Base-by-base conservation (phyloP, 306 rosid genomes). In the Corylus avellana region DNA sequence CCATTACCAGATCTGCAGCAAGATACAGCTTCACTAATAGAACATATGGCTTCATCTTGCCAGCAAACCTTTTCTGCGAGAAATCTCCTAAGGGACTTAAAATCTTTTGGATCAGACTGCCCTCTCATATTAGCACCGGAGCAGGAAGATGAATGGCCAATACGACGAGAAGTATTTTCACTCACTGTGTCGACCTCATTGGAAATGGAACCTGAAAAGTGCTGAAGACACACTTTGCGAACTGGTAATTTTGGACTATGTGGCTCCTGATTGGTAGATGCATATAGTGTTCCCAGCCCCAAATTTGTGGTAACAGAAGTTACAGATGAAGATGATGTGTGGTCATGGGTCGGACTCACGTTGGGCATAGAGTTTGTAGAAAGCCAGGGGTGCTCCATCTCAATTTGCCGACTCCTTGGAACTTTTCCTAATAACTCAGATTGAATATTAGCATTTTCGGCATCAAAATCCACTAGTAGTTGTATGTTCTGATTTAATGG, bases 271-370 rank as follows among this genome's bases (percentile, higher is more conserved):
- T 86, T 27, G 54, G 84, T 76, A 51, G 92, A 81, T 67, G 87
- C 78, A 74, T 90, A 90, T 32, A 87, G 82, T 13, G 97, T 91
- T 83, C 99, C 98, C 85, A 95, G 74, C 44, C 97, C 92, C 92
- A 95, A 91, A 90, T 95, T 98, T 22, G 98, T 95, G 77, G 96
- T 88, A 76, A 95, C 99, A 68, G 87, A 82, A 77, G 83, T 68
- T 51, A 84, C 69, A 4, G 87, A 78, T n/a, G 88, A 80, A 72
- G 90, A 80, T 42, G 87, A 76, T 75, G 56, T 63, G 18, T 9
- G 72, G 73, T 85, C 91, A 56, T 77, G 72, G n/a, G 78, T 82
- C 42, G 77, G 81, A 85, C 72, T 79, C 79, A 72, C 46, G 47
- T 76, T 70, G 20, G 82, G 70, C 50, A 72, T 49, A 16, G 84